Percentiles rank a stretch among this genome's conserved stretches.
Evolutionary conservation across 768 basidiomycete species (phyloP).

Genomic region (Amyloporia xantha): DNA sequence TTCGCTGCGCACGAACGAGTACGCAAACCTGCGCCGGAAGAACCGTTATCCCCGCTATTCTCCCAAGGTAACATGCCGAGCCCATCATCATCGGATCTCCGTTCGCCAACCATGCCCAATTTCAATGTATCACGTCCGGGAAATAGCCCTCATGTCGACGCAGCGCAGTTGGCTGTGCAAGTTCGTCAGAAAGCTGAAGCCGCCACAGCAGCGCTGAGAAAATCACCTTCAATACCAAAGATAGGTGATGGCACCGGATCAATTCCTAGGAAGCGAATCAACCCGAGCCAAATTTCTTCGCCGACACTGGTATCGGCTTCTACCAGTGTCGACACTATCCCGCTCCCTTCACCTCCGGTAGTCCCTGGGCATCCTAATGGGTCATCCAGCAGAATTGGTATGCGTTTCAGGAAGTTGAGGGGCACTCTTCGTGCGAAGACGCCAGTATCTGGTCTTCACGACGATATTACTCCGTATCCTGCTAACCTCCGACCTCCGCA

Average conservation of each 20-base stretch:
- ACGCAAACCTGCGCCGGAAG: too few relatives aligned
- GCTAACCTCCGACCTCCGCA: conserved; percentile 35
- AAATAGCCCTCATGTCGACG: conserved; percentile 28
- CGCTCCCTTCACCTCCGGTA: conserved; percentile 18
- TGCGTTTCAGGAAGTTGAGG: conserved; percentile 66
- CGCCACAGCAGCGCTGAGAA: conserved; percentile 36
- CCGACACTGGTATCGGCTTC: conserved; percentile 36
- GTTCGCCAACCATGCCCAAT: not conserved
- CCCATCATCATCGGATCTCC: not conserved
- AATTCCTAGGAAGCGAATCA: conserved; percentile 26
- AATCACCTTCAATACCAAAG: conserved; percentile 32
- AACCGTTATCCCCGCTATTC: too few relatives aligned
- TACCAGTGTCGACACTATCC: conserved; percentile 30
- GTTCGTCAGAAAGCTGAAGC: conserved; percentile 65
- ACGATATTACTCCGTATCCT: conserved; percentile 41
- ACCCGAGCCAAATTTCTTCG: conserved; percentile 32
- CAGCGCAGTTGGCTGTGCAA: conserved; percentile 53
- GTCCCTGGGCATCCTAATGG: conserved; percentile 12
- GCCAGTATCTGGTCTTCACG: conserved; percentile 37
- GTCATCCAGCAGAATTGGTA: conserved; percentile 50
- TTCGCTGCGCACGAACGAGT: too few relatives aligned
- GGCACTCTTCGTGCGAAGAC: conserved; percentile 57
- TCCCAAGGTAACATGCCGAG: not conserved
- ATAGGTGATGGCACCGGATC: conserved; percentile 17
- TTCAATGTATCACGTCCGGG: conserved; percentile 1